Conservation (phyloP, 805 yeast genomes). For the Cyberlindnera bimundalis region DNA sequence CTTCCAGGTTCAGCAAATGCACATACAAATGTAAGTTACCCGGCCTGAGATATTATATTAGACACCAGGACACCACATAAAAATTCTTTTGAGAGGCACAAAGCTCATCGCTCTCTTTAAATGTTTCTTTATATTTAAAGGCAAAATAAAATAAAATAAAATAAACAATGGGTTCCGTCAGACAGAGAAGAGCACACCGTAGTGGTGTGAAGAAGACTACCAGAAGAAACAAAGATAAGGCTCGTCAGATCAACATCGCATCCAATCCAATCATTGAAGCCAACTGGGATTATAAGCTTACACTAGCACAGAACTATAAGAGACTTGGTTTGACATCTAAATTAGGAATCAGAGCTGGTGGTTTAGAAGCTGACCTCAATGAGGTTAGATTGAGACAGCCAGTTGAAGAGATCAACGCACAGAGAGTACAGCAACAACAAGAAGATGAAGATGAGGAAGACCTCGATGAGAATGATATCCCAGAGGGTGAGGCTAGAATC, state of each 20-base stretch:
- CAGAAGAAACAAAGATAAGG: slow-evolving; percentile 66
- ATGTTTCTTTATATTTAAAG: neutral
- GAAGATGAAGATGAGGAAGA: slow-evolving; percentile 20
- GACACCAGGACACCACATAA: slow-evolving; percentile 8
- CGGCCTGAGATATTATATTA: too few relatives aligned
- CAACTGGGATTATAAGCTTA: slow-evolving; percentile 83
- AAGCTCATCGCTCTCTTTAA: slow-evolving; percentile 5
- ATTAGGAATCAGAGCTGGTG: slow-evolving; percentile 73
- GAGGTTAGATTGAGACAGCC: slow-evolving; percentile 33
- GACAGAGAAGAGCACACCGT: slow-evolving; percentile 80
- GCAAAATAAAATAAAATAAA: neutral
- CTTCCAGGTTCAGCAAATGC: neutral
- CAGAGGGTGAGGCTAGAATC: slow-evolving; percentile 76
- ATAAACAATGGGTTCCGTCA: slow-evolving; percentile 58
- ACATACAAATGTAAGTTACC: slow-evolving; percentile 5
- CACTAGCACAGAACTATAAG: slow-evolving; percentile 83
- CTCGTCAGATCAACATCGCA: slow-evolving; percentile 59
- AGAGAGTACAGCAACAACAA: too few relatives aligned
- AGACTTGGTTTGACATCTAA: slow-evolving; percentile 71
- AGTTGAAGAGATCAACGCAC: slow-evolving; percentile 20
- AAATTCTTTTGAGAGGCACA: neutral
- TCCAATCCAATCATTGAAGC: slow-evolving; percentile 82
- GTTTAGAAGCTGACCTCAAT: slow-evolving; percentile 59
- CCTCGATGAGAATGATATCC: slow-evolving; percentile 49
- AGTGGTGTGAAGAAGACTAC: slow-evolving; percentile 69